phyloP scores from a whole-genome alignment of 257 asterid species.

The Paulownia fortunei region DNA sequence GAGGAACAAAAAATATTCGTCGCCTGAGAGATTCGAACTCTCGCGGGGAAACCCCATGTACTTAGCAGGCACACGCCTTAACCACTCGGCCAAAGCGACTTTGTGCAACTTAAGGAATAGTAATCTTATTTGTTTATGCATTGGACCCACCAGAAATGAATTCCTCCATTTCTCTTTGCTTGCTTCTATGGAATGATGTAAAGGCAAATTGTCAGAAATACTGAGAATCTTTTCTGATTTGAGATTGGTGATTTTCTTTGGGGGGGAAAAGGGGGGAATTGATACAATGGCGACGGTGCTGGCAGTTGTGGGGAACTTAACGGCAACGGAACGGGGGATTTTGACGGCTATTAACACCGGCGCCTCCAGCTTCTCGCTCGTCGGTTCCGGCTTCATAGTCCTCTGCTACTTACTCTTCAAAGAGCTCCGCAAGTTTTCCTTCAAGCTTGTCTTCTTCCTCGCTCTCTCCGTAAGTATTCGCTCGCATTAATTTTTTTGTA shows the following conservation, averaged over 20 bases:
- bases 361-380: slow-evolving; percentile 82
- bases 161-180: not conserved
- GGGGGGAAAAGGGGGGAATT: not conserved
- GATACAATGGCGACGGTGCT: slow-evolving; percentile 78
- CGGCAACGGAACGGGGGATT: slow-evolving; percentile 71
- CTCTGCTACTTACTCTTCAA: slow-evolving; percentile 89
- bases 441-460: slow-evolving; percentile 98
- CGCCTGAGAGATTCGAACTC: slow-evolving; percentile 99
- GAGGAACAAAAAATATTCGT: slow-evolving; percentile 28
- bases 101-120: too few relatives aligned
- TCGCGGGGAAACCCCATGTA: slow-evolving; percentile 99
- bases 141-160: not conserved
- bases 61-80: slow-evolving; percentile 80
- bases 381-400: slow-evolving; percentile 95
- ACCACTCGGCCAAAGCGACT: slow-evolving; percentile 88
- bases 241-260: slow-evolving; percentile 23
- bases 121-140: too few relatives aligned
- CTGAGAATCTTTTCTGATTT: slow-evolving; percentile 21
- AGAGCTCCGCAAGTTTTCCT: slow-evolving; percentile 95
- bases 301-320: slow-evolving; percentile 76
- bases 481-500: not conserved
- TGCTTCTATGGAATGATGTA: slow-evolving; percentile 12
- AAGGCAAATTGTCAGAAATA: slow-evolving; percentile 19
- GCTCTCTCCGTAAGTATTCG: slow-evolving; percentile 78
- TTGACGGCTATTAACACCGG: slow-evolving; percentile 79